Evolutionary conservation across 2,329 filamentous ascomycete genomes (phyloP).

Genomic region (Phyllosticta citrichinensis): DNA sequence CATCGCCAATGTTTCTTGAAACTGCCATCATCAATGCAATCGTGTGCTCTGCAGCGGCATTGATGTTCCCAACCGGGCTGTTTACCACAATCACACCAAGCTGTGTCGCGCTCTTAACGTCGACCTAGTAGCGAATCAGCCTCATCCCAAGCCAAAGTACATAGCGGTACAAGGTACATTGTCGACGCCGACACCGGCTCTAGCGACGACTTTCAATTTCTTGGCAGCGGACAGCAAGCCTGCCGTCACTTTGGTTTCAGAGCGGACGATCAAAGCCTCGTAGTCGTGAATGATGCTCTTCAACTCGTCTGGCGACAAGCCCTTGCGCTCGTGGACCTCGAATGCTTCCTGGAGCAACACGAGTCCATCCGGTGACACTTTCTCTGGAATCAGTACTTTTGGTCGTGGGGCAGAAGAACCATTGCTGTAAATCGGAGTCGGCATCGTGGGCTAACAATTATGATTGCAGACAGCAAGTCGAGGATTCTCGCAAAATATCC

Average conservation of each 20-base stretch:
- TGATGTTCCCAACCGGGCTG: slow-evolving; percentile 68
- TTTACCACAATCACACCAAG: slow-evolving; percentile 74
- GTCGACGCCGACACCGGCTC: slow-evolving; percentile 58
- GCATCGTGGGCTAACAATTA: slow-evolving; percentile 17
- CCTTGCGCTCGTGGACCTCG: slow-evolving; percentile 59
- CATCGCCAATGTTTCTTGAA: slow-evolving; percentile 63
- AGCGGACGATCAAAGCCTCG: slow-evolving; percentile 68
- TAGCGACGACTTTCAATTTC: slow-evolving; percentile 65
- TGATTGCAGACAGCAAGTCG: neutral
- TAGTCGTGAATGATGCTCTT: slow-evolving; percentile 58
- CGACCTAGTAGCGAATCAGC: slow-evolving; percentile 60
- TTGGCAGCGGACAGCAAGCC: slow-evolving; percentile 54
- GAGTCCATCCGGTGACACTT: slow-evolving; percentile 69
- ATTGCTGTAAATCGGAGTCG: slow-evolving; percentile 17
- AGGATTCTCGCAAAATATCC: neutral
- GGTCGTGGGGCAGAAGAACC: slow-evolving; percentile 22
- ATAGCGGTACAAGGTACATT: slow-evolving; percentile 5
- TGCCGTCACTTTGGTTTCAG: slow-evolving; percentile 70
- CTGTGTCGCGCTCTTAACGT: slow-evolving; percentile 61
- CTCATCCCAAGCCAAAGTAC: neutral
- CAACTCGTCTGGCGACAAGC: slow-evolving; percentile 53
- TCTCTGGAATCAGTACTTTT: slow-evolving; percentile 65
- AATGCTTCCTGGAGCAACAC: slow-evolving; percentile 56
- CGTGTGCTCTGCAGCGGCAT: slow-evolving; percentile 70
- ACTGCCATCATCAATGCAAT: slow-evolving; percentile 62